phyloP scores from a whole-genome alignment of 345 rosid genomes.

The Hevea brasiliensis region DNA sequence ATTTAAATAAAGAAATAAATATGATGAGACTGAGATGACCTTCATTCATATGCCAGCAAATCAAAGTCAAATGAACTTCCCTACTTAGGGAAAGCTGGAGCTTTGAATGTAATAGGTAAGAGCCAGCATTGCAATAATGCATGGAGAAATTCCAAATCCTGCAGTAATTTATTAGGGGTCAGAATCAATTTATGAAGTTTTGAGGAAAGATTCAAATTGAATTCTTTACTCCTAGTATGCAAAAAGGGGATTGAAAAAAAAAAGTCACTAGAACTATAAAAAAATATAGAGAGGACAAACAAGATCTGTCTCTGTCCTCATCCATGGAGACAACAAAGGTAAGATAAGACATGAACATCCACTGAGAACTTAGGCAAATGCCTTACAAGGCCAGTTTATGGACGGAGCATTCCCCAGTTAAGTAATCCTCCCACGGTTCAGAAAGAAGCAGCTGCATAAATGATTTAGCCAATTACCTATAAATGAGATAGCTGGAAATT shows the following conservation, averaged over 20 bases:
- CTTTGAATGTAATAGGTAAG: background rate
- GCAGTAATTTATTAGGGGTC: slow-evolving; percentile 8
- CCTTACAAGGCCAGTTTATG: slow-evolving; percentile 5
- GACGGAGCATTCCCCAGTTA: slow-evolving; percentile 20
- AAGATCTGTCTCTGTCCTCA: slow-evolving; percentile 4
- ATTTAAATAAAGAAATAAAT: background rate
- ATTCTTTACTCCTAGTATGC: background rate
- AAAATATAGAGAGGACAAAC: background rate
- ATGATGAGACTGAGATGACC: background rate
- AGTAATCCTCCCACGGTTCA: background rate
- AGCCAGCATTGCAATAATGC: slow-evolving; percentile 10
- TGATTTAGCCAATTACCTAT: background rate
- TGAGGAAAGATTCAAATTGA: background rate
- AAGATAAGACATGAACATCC: background rate
- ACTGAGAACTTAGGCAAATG: background rate
- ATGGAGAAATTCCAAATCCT: slow-evolving; percentile 8
- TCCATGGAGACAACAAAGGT: background rate
- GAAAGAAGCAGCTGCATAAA: background rate
- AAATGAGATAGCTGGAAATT: background rate
- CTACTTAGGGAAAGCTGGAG: slow-evolving; percentile 1
- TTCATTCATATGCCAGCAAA: slow-evolving; percentile 7
- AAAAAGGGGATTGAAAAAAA: background rate
- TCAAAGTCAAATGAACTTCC: slow-evolving; percentile 15
- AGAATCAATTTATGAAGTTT: background rate
- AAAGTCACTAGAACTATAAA: background rate